Conservation (phyloP, 176 grass and related monocot species). For the Eragrostis nindensis region DNA sequence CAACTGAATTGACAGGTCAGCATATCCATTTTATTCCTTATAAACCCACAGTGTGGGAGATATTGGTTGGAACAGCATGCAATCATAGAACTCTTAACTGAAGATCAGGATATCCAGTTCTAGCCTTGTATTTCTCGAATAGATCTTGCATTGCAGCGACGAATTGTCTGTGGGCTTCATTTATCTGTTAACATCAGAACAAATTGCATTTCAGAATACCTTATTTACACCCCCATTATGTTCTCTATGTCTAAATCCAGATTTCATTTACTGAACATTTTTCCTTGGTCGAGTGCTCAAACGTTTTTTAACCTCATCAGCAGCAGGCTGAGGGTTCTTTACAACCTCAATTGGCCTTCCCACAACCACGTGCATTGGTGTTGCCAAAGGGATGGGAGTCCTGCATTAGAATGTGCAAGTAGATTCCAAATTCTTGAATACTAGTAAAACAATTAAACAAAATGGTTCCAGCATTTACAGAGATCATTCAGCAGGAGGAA, state of each 20-base stretch:
- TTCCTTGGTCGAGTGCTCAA: not conserved
- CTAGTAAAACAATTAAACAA: not conserved
- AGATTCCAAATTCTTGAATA: conserved; percentile 17
- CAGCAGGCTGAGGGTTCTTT: conserved; percentile 66
- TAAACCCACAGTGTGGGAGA: not conserved
- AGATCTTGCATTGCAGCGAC: conserved; percentile 64
- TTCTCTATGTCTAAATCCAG: not conserved
- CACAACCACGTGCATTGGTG: conserved; percentile 80
- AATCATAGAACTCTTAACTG: conserved; percentile 70
- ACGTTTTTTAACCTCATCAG: conserved; percentile 71
- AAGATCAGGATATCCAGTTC: conserved; percentile 65
- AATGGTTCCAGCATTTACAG: not conserved
- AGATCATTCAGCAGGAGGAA: conserved; percentile 15
- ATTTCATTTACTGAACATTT: not conserved
- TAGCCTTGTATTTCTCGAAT: conserved; percentile 79
- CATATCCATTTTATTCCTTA: not conserved
- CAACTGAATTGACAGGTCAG: not conserved
- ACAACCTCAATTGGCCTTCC: conserved; percentile 74
- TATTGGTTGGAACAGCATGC: not conserved
- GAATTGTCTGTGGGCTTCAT: conserved; percentile 73
- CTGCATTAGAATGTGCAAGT: conserved; percentile 43
- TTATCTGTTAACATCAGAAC: conserved; percentile 57
- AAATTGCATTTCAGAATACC: conserved; percentile 17
- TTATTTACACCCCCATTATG: not conserved
- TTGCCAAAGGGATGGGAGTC: conserved; percentile 80